Base-by-base conservation (phyloP, 192 early-diverging fungal genomes). In the Phlyctochytrium arcticum region DNA sequence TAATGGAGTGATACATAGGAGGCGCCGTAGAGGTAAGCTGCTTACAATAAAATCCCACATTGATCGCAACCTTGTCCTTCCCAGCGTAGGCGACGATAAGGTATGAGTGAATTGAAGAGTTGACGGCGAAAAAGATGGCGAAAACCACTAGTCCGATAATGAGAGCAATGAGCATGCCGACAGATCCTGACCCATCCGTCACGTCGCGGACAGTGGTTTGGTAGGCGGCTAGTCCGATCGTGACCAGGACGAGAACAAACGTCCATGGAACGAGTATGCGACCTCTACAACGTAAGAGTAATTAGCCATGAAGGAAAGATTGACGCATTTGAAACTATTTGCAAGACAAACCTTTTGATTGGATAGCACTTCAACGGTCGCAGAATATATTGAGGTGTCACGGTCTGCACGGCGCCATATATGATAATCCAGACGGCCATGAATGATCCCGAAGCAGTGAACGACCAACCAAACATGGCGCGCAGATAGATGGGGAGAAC, bases 371-470 rank as follows among this genome's bases (percentile, higher is more conserved):
- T 55, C 37, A 72, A 37, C n/a, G 62, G 61, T 34, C 36, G 24
- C 48, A 72, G 48, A 37, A 80, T 67, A 12, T 59, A 47, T 27
- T 55, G 30, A 21, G 78, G 78, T 21, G 78, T 75, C 3, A 68
- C 46, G 23, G 72, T 71, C 62, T 80, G 78, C 12, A 80, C 58
- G 7, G 57, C 59, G 4, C 78, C 78, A 48, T 80, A 80, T 23
- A 75, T 49, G 6, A 80, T 72, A 24, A 80, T 62, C 78, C 78
- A 80, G 8, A 47, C 71, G 6, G 78, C 78, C 32, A 80, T 36
- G 35, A 75, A 66, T 23, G 60, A 27, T 3, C 75, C 78, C 0
- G 68, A 56, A 2, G 55, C 57, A 4, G 69, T 59, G 53, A 72
- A 80, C 27, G 57, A 65, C 77, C 78, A 80, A 34, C 48, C 37